These are phyloP conservation scores for Sugiyamaella grinbergsii DNA, from an alignment of 1,139 yeast genomes.

Conservation along the genomic window DNA sequence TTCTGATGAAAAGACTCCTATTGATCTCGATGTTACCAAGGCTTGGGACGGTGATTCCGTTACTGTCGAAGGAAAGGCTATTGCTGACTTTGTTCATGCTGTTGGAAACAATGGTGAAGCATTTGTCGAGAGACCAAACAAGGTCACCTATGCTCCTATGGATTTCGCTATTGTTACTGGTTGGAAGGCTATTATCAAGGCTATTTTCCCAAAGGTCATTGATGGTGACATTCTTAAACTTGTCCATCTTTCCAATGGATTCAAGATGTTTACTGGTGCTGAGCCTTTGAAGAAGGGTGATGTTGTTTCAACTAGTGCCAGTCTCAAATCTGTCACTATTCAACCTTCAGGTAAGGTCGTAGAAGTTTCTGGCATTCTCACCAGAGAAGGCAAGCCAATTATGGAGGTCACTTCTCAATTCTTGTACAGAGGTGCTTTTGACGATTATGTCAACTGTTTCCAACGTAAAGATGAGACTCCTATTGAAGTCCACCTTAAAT, in stretches of 20 bases:
- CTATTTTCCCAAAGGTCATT: conserved; percentile 92
- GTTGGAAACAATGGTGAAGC: conserved; percentile 97
- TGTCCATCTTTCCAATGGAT: conserved; percentile 94
- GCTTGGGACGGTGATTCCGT: conserved; percentile 69
- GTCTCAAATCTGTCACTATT: conserved; percentile 83
- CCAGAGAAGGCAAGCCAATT: conserved; percentile 74
- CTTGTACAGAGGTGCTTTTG: conserved; percentile 92
- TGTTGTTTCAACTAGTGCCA: conserved; percentile 77
- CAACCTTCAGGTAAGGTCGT: conserved; percentile 94
- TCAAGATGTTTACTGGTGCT: conserved; percentile 91
- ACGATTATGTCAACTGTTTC: conserved; percentile 89
- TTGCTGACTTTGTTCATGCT: conserved; percentile 93
- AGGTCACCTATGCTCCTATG: conserved; percentile 92
- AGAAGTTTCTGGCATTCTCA: conserved; percentile 88
- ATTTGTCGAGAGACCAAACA: conserved; percentile 85
- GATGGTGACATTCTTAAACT: conserved; percentile 95
- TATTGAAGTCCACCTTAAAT: conserved; percentile 68
- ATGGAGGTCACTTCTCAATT: conserved; percentile 95
- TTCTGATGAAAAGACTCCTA: conserved; percentile 55
- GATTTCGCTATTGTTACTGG: conserved; percentile 98
- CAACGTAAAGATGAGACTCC: conserved; percentile 87
- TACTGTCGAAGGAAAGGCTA: conserved; percentile 71
- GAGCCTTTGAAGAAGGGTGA: conserved; percentile 89
- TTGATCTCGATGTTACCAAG: conserved; percentile 60
- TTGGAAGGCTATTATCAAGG: conserved; percentile 96